Percentiles rank a stretch among this genome's conserved stretches.
These are phyloP conservation scores for Euphorbia lathyris DNA, from an alignment of 345 rosid genomes.

Conservation along the genomic window DNA sequence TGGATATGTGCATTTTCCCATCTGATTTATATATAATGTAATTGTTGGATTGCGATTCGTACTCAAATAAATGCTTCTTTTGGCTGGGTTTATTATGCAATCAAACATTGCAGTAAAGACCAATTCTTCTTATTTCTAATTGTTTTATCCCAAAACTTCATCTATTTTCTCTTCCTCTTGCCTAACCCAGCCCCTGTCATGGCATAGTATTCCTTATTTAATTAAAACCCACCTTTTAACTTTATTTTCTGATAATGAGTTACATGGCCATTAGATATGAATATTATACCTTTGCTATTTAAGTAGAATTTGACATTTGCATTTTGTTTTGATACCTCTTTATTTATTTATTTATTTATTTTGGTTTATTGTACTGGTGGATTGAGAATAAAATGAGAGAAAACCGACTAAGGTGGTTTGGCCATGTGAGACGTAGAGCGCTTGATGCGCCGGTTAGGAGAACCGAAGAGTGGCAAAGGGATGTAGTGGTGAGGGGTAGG, in stretches of 20 bases:
- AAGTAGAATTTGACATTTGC: conserved; percentile 8
- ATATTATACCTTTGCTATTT: neutral
- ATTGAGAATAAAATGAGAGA: conserved; percentile 3
- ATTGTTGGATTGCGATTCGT: neutral
- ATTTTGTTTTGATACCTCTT: neutral
- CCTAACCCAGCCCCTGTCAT: neutral
- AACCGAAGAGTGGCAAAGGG: too few species aligned
- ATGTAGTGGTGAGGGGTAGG: too few species aligned
- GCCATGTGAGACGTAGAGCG: too few species aligned
- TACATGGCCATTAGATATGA: neutral
- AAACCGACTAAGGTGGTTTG: too few species aligned
- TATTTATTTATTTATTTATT: neutral
- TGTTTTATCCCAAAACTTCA: neutral
- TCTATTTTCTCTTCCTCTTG: neutral
- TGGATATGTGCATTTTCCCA: neutral
- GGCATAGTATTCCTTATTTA: neutral
- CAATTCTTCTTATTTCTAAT: neutral
- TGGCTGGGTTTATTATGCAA: neutral
- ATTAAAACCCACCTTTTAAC: neutral
- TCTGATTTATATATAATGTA: neutral
- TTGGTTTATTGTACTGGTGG: neutral
- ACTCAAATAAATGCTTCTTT: neutral
- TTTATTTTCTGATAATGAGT: neutral
- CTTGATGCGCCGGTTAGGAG: too few species aligned
- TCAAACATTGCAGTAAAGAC: neutral